These are phyloP conservation scores for Passiflora organensis DNA, from an alignment of 345 rosid genomes.

Conservation along the genomic window DNA sequence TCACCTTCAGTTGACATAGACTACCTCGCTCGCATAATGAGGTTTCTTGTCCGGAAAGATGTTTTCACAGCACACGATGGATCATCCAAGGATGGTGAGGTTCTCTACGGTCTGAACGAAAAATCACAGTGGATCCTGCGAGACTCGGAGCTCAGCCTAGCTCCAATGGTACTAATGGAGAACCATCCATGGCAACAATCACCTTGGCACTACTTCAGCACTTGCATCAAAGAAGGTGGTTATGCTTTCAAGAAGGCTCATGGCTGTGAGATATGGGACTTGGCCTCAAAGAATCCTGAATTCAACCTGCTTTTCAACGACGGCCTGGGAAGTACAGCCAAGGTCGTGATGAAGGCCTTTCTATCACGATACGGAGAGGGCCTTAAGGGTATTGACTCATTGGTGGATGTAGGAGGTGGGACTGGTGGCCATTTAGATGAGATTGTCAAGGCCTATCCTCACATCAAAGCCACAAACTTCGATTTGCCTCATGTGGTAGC, in stretches of 20 bases:
- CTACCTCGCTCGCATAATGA: neutral
- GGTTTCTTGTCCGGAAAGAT: too few relatives aligned
- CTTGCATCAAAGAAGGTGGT: constrained; percentile 34
- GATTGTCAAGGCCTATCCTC: constrained; percentile 26
- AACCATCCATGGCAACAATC: constrained; percentile 16
- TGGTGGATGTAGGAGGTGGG: constrained; percentile 44
- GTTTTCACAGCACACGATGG: constrained; percentile 10
- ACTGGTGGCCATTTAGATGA: constrained; percentile 17
- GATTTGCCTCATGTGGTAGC: constrained; percentile 38
- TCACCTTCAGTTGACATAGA: neutral
- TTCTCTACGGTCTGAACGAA: constrained; percentile 21
- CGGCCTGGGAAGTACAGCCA: constrained; percentile 23
- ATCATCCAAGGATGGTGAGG: constrained; percentile 16
- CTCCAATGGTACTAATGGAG: constrained; percentile 24
- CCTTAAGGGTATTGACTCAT: constrained; percentile 9
- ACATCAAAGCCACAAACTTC: constrained; percentile 31
- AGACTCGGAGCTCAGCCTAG: constrained; percentile 18
- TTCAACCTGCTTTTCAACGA: constrained; percentile 24
- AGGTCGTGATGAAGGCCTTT: constrained; percentile 16
- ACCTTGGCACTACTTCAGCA: constrained; percentile 27
- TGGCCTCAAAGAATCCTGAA: constrained; percentile 14
- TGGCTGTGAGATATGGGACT: constrained; percentile 27
- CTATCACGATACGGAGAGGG: constrained; percentile 20
- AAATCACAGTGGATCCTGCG: constrained; percentile 31
- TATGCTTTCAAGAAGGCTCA: constrained; percentile 29